A percentile compares a stretch with the other conserved stretches of the same genome.
Evolutionary conservation across 2,329 filamentous ascomycete genomes (phyloP).

Genomic region (Calonectria multiphialidica): DNA sequence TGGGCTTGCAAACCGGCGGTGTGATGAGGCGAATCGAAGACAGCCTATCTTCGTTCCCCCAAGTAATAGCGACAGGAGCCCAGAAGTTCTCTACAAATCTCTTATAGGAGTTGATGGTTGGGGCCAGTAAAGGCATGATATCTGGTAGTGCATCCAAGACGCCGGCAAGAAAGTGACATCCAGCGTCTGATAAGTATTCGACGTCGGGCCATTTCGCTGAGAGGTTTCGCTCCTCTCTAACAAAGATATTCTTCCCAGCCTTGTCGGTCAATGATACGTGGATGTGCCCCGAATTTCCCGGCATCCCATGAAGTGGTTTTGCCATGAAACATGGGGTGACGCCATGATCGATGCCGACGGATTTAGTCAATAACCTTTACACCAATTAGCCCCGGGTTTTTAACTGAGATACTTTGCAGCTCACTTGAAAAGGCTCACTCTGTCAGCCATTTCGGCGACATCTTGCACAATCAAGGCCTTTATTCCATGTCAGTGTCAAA

Average conservation of each 20-base stretch:
- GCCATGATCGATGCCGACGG: conserved; percentile 15
- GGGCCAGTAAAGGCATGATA: conserved; percentile 81
- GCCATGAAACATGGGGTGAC: conserved; percentile 28
- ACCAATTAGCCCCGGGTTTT: background rate
- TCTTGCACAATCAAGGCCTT: conserved; percentile 84
- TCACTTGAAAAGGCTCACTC: conserved; percentile 92
- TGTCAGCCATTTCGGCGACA: conserved; percentile 88
- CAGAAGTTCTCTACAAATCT: conserved; percentile 84
- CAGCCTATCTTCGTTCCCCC: conserved; percentile 80
- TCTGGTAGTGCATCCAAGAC: conserved; percentile 77
- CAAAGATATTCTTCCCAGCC: conserved; percentile 75
- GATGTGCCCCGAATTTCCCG: conserved; percentile 25
- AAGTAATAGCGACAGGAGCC: conserved; percentile 82
- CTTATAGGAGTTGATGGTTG: conserved; percentile 83
- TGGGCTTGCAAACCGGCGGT: conserved; percentile 71
- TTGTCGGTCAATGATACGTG: conserved; percentile 19
- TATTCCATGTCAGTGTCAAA: background rate
- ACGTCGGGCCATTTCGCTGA: conserved; percentile 72
- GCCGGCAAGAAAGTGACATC: conserved; percentile 79
- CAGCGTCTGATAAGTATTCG: conserved; percentile 74
- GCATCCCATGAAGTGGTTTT: conserved; percentile 23
- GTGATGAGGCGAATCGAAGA: conserved; percentile 66
- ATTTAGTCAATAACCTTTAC: conserved; percentile 44
- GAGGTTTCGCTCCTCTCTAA: conserved; percentile 62
- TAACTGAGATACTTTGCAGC: conserved; percentile 40